These are phyloP conservation scores for Cytospora schulzeri DNA, from an alignment of 2,329 filamentous ascomycete species.

Conservation along the genomic window DNA sequence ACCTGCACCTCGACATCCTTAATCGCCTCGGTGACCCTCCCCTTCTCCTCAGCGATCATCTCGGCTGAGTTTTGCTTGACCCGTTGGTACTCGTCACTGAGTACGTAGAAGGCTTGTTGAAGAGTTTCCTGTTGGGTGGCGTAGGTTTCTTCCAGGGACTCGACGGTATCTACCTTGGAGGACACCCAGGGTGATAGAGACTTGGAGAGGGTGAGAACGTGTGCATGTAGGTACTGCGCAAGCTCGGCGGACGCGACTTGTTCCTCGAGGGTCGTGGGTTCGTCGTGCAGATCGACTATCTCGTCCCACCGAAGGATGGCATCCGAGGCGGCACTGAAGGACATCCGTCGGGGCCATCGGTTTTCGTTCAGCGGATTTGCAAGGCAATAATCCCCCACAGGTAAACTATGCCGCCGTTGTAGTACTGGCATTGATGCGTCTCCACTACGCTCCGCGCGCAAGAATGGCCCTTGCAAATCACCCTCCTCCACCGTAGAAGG, in stretches of 20 bases:
- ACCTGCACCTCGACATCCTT: constrained; percentile 80
- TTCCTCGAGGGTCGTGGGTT: constrained; percentile 34
- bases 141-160: constrained; percentile 62
- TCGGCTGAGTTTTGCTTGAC: constrained; percentile 69
- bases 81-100: constrained; percentile 69
- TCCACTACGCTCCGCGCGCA: constrained; percentile 50
- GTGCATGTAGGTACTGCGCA: constrained; percentile 56
- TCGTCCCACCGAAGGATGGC: constrained; percentile 70
- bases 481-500: constrained; percentile 62
- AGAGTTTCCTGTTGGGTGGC: constrained; percentile 66
- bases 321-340: constrained; percentile 75
- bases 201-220: constrained; percentile 54
- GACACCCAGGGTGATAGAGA: constrained; percentile 64
- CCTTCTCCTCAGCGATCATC: constrained; percentile 69
- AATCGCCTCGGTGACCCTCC: constrained; percentile 68
- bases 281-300: constrained; percentile 43
- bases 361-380: constrained; percentile 52
- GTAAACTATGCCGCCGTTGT: constrained; percentile 64
- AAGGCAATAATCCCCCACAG: constrained; percentile 37
- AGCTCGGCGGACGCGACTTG: constrained; percentile 51
- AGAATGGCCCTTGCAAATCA: constrained; percentile 58
- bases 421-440: constrained; percentile 52
- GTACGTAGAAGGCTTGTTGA: constrained; percentile 67
- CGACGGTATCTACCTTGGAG: constrained; percentile 57
- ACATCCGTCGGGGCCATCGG: constrained; percentile 71